A percentile compares a stretch with the other conserved stretches of the same genome.
Conservation (phyloP, 2,329 filamentous ascomycete genomes). For the Cercospora sojina region DNA sequence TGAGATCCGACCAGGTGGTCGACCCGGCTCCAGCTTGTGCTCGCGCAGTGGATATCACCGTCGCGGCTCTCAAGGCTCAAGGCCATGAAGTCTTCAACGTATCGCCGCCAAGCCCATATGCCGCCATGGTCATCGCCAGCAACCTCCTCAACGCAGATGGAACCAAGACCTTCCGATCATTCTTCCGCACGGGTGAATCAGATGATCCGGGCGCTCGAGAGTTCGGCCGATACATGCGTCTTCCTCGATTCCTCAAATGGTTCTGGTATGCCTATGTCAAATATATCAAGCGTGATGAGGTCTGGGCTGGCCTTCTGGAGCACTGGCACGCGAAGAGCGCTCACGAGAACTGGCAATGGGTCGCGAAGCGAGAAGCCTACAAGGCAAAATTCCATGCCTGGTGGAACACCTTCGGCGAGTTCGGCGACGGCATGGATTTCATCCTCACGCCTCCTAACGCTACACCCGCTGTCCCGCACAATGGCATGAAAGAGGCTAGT, state of each 20-base stretch:
- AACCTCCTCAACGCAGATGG: conserved; percentile 83
- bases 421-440: conserved; percentile 60
- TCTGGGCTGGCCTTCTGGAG: conserved; percentile 76
- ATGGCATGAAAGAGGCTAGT: conserved; percentile 80
- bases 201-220: conserved; percentile 75
- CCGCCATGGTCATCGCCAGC: conserved; percentile 72
- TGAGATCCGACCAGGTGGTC: conserved; percentile 72
- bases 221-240: conserved; percentile 69
- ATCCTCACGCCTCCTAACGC: conserved; percentile 84
- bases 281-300: conserved; percentile 70
- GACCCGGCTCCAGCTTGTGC: conserved; percentile 81
- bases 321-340: conserved; percentile 73
- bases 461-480: conserved; percentile 82
- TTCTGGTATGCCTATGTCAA: conserved; percentile 89
- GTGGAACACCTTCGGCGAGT: conserved; percentile 66
- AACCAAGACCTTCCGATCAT: conserved; percentile 73
- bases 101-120: conserved; percentile 58
- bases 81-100: conserved; percentile 74
- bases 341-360: conserved; percentile 79
- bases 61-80: conserved; percentile 64
- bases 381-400: conserved; percentile 77
- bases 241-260: conserved; percentile 74
- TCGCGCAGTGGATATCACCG: conserved; percentile 70
- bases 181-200: conserved; percentile 74
- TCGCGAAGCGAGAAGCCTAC: conserved; percentile 73